These are phyloP conservation scores for Suillus plorans DNA, from an alignment of 768 basidiomycete species.

Conservation along the genomic window DNA sequence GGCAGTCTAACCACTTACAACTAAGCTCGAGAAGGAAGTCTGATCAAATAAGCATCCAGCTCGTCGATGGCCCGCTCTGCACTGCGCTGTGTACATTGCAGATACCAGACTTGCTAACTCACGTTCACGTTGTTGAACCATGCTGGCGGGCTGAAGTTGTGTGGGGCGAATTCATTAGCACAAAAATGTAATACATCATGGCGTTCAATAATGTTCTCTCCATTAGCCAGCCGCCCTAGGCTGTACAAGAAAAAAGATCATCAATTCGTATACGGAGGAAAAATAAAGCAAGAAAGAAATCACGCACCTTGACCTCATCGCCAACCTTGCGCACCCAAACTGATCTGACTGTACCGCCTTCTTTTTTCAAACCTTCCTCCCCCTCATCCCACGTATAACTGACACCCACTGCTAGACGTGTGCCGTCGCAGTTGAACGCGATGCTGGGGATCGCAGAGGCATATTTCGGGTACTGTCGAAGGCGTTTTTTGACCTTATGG, in stretches of 20 bases:
- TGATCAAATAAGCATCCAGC: neutral
- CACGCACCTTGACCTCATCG: constrained; percentile 73
- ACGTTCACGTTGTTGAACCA: neutral
- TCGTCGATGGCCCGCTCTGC: neutral
- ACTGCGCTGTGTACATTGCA: neutral
- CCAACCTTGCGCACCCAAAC: constrained; percentile 64
- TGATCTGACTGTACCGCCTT: constrained; percentile 49
- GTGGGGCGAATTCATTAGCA: neutral
- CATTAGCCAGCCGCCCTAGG: constrained; percentile 17
- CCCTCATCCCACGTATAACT: constrained; percentile 93
- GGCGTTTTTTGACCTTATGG: constrained; percentile 91
- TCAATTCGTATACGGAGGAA: neutral
- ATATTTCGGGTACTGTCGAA: constrained; percentile 88
- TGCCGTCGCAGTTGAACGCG: constrained; percentile 82
- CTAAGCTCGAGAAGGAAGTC: neutral
- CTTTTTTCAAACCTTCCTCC: constrained; percentile 65
- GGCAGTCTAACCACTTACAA: no score
- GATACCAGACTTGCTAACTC: neutral
- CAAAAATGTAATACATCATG: neutral
- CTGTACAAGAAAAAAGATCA: constrained; percentile 3
- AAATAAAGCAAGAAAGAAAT: neutral
- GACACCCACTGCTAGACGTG: constrained; percentile 77
- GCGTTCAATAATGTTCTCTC: neutral
- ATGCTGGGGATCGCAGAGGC: constrained; percentile 71
- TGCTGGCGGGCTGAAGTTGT: neutral